phyloP scores from a whole-genome alignment of 495 filamentous ascomycete species.

The Oidiodendron maius region DNA sequence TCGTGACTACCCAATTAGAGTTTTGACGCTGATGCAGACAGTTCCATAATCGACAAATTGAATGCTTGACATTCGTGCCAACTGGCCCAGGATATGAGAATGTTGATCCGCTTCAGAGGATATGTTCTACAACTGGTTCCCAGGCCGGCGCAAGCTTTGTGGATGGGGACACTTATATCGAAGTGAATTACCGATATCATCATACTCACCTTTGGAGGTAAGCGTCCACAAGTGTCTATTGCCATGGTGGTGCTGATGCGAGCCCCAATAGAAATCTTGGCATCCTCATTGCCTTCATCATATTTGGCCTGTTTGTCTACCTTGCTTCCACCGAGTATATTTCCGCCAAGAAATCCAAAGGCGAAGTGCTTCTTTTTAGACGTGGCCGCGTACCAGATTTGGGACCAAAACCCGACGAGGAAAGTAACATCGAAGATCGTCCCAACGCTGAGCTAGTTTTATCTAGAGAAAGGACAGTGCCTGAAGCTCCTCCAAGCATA shows the following conservation, averaged over 20 bases:
- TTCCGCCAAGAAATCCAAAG: conserved; percentile 79
- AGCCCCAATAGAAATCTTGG: conserved; percentile 52
- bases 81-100: conserved; percentile 12
- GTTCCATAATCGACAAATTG: conserved; percentile 60
- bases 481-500: conserved; percentile 41
- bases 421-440: conserved; percentile 13
- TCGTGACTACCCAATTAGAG: too few species aligned
- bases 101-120: conserved; percentile 4
- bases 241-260: background rate
- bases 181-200: conserved; percentile 53
- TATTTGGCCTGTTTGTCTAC: conserved; percentile 58
- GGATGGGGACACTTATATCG: conserved; percentile 63
- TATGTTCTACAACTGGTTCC: conserved; percentile 20
- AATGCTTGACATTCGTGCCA: conserved; percentile 59
- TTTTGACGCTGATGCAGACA: conserved; percentile 2
- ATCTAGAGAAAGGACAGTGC: conserved; percentile 27
- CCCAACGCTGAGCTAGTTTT: conserved; percentile 11
- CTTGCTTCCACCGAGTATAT: conserved; percentile 69
- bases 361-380: conserved; percentile 82
- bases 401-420: conserved; percentile 10
- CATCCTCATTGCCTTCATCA: conserved; percentile 66
- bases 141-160: conserved; percentile 33
- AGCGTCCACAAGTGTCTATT: background rate
- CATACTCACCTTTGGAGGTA: conserved; percentile 58
- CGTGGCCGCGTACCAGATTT: conserved; percentile 56